Conservation (phyloP, 2,329 filamentous ascomycete species). For the Aspergillus proliferans region DNA sequence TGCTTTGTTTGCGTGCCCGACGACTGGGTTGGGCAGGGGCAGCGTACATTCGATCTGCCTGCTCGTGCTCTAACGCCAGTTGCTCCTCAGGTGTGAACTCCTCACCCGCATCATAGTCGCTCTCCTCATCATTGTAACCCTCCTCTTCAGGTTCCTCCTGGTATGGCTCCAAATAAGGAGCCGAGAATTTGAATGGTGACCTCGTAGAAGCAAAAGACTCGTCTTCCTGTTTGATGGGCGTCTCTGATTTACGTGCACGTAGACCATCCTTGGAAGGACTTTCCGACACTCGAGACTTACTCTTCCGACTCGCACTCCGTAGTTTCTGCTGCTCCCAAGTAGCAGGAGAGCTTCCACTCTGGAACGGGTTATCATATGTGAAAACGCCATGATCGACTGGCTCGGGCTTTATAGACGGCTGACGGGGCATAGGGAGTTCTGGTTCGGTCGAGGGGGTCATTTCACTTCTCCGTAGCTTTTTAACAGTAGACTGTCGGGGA, state of each 20-base stretch:
- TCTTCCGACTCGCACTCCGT: constrained; percentile 45
- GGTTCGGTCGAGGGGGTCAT: constrained; percentile 32
- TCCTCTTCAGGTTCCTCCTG: constrained; percentile 37
- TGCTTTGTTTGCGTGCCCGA: constrained; percentile 33
- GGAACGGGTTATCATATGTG: constrained; percentile 86
- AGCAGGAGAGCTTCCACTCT: constrained; percentile 70
- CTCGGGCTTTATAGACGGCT: constrained; percentile 40
- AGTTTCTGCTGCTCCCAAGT: constrained; percentile 43
- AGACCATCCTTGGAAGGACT: constrained; percentile 21
- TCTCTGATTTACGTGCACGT: constrained; percentile 27
- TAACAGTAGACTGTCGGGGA: constrained; percentile 40
- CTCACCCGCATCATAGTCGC: constrained; percentile 62
- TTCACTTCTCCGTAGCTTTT: constrained; percentile 48
- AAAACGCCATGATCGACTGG: constrained; percentile 60
- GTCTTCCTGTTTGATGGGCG: constrained; percentile 45
- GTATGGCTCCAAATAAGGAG: constrained; percentile 24
- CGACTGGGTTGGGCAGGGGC: constrained; percentile 14
- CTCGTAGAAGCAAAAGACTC: constrained; percentile 50
- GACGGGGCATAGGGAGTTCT: constrained; percentile 20
- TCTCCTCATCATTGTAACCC: constrained; percentile 47
- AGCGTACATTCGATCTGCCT: constrained; percentile 42
- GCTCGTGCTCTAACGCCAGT: constrained; percentile 68
- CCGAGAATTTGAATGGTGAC: constrained; percentile 54
- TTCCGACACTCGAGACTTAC: constrained; percentile 39
- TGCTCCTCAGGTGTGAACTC: constrained; percentile 93